These are phyloP conservation scores for Chrysoporthe puriensis DNA, from an alignment of 2,329 filamentous ascomycete genomes.

Conservation along the genomic window DNA sequence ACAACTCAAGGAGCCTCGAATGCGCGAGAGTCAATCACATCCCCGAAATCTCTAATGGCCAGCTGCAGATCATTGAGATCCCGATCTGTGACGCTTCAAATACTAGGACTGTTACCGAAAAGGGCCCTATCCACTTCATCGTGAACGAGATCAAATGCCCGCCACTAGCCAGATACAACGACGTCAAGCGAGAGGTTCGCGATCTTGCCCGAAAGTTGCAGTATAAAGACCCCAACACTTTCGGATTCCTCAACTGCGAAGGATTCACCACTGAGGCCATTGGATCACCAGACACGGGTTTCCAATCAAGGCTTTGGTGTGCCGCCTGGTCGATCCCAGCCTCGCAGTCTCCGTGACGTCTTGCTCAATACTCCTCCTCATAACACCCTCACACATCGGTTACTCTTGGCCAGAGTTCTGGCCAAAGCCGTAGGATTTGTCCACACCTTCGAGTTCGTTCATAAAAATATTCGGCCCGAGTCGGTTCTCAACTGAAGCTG, in stretches of 20 bases:
- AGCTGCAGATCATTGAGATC: no score
- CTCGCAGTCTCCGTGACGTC: conserved; percentile 4
- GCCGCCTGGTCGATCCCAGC: background rate
- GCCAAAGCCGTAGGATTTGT: conserved; percentile 12
- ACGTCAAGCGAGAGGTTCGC: conserved; percentile 4
- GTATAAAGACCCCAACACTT: background rate
- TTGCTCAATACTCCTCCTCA: conserved; percentile 2
- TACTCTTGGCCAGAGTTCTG: conserved; percentile 5
- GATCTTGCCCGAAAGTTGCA: conserved; percentile 13
- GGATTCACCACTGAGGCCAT: background rate
- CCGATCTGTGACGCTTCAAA: no score
- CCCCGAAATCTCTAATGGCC: no score
- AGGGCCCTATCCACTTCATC: background rate
- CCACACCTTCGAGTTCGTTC: conserved; percentile 10
- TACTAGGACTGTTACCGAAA: no score
- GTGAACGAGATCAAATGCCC: background rate
- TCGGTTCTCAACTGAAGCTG: background rate
- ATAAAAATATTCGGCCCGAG: conserved; percentile 14
- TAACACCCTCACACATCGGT: background rate
- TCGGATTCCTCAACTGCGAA: conserved; percentile 15
- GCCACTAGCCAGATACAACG: background rate
- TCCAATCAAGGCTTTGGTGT: background rate
- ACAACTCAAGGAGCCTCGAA: background rate
- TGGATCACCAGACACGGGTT: background rate
- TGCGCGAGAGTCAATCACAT: background rate